phyloP scores from a whole-genome alignment of 1,139 yeast genomes.

The Candida sanyaensis region DNA sequence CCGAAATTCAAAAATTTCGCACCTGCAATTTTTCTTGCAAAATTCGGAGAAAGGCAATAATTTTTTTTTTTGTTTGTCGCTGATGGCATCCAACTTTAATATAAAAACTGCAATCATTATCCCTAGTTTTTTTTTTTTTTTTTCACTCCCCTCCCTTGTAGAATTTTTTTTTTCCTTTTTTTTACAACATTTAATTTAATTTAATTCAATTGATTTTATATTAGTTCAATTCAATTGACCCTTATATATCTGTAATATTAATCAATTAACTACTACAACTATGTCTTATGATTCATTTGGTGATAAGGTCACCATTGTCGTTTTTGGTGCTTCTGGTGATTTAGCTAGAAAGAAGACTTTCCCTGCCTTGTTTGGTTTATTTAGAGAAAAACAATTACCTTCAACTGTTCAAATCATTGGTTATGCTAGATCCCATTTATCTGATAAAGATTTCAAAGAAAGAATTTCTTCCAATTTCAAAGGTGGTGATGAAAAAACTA shows the following conservation, averaged over 20 bases:
- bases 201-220: background rate
- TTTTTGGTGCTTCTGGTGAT: slow-evolving; percentile 97
- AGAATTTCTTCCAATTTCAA: slow-evolving; percentile 71
- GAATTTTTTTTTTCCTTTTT: background rate
- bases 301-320: slow-evolving; percentile 72
- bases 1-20: background rate
- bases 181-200: background rate
- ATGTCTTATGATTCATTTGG: slow-evolving; percentile 37
- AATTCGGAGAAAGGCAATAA: background rate
- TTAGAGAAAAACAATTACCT: slow-evolving; percentile 79
- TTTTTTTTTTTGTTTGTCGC: background rate
- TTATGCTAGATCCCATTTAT: slow-evolving; percentile 82
- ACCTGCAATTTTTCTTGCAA: background rate
- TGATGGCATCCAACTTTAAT: background rate
- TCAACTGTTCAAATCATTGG: slow-evolving; percentile 75
- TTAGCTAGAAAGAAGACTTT: slow-evolving; percentile 95
- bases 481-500: slow-evolving; percentile 47
- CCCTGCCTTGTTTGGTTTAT: slow-evolving; percentile 74
- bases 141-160: background rate
- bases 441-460: slow-evolving; percentile 63
- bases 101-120: background rate
- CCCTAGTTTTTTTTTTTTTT: background rate
- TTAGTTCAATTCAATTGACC: background rate
- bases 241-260: background rate
- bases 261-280: background rate